phyloP scores from a whole-genome alignment of 129 eudicot species.

The Centella asiatica region DNA sequence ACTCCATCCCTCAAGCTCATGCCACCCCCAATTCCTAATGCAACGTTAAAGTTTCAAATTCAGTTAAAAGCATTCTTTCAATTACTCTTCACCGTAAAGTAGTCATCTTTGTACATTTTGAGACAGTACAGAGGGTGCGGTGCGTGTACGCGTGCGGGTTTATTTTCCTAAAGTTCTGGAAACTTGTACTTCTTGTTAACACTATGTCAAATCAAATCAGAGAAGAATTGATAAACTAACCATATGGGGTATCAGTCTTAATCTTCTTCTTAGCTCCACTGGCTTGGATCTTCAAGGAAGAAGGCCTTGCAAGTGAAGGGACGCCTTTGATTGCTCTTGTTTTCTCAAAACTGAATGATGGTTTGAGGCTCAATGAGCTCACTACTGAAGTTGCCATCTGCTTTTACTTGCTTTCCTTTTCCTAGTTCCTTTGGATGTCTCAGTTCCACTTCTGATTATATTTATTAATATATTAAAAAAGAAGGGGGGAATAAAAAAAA shows the following conservation, averaged over 20 bases:
- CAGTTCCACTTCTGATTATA: neutral
- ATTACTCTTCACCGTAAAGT: too few relatives aligned
- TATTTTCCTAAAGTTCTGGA: too few relatives aligned
- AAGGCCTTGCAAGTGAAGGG: slow-evolving; percentile 55
- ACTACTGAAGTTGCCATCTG: slow-evolving; percentile 70
- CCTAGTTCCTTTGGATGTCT: neutral
- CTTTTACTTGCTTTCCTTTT: neutral
- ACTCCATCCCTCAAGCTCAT: slow-evolving; percentile 52
- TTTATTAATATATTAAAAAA: too few relatives aligned
- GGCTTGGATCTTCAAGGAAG: slow-evolving; percentile 41
- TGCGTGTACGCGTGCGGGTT: too few relatives aligned
- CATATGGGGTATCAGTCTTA: slow-evolving; percentile 74
- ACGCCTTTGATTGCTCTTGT: slow-evolving; percentile 55
- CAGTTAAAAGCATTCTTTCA: too few relatives aligned
- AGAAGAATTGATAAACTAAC: slow-evolving; percentile 16
- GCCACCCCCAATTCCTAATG: slow-evolving; percentile 50
- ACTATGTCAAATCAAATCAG: neutral
- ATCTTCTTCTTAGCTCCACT: slow-evolving; percentile 68
- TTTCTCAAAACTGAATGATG: slow-evolving; percentile 35
- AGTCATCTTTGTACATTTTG: too few relatives aligned
- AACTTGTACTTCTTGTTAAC: too few relatives aligned
- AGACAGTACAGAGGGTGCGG: too few relatives aligned
- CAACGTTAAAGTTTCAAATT: neutral
- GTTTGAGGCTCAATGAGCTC: slow-evolving; percentile 63
- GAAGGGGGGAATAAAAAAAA: too few relatives aligned